These are phyloP conservation scores for Pseudocercospora ulei DNA, from an alignment of 2,329 filamentous ascomycete genomes.

Conservation along the genomic window DNA sequence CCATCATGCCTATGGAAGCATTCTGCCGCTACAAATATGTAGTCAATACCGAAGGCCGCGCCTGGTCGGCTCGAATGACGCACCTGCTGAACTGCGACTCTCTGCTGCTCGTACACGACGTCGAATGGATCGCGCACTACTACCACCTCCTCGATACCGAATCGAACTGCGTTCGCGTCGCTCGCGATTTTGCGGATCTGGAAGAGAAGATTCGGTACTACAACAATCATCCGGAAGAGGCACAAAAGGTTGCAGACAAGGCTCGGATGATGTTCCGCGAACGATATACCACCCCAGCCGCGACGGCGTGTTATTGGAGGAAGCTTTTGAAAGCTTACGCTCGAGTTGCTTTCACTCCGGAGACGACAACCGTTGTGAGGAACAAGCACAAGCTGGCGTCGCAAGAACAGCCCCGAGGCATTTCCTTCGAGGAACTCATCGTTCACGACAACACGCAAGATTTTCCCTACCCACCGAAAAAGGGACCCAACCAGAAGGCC, in stretches of 20 bases:
- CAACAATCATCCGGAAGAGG: slow-evolving; percentile 19
- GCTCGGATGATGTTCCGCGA: slow-evolving; percentile 21
- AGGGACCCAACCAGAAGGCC: not conserved
- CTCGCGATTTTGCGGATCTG: slow-evolving; percentile 25
- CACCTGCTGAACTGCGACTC: slow-evolving; percentile 29
- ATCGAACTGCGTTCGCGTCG: slow-evolving; percentile 25
- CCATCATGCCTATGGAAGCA: slow-evolving; percentile 23
- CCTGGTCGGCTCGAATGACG: slow-evolving; percentile 28
- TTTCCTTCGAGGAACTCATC: slow-evolving; percentile 25
- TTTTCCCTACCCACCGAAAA: slow-evolving; percentile 11
- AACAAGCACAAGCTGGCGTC: slow-evolving; percentile 13
- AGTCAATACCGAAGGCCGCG: slow-evolving; percentile 29
- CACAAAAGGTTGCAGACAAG: slow-evolving; percentile 22
- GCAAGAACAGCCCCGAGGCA: slow-evolving; percentile 19
- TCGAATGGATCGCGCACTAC: slow-evolving; percentile 28
- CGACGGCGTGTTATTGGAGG: slow-evolving; percentile 31
- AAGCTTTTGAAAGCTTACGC: slow-evolving; percentile 25
- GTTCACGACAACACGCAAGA: slow-evolving; percentile 19
- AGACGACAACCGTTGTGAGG: slow-evolving; percentile 9
- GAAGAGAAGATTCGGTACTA: slow-evolving; percentile 24
- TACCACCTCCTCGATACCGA: slow-evolving; percentile 25
- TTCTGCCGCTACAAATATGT: slow-evolving; percentile 28
- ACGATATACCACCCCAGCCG: slow-evolving; percentile 26
- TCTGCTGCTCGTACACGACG: slow-evolving; percentile 25
- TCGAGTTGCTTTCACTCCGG: slow-evolving; percentile 22